Base-by-base conservation (phyloP, 306 rosid species). In the Dicorynia guianensis region DNA sequence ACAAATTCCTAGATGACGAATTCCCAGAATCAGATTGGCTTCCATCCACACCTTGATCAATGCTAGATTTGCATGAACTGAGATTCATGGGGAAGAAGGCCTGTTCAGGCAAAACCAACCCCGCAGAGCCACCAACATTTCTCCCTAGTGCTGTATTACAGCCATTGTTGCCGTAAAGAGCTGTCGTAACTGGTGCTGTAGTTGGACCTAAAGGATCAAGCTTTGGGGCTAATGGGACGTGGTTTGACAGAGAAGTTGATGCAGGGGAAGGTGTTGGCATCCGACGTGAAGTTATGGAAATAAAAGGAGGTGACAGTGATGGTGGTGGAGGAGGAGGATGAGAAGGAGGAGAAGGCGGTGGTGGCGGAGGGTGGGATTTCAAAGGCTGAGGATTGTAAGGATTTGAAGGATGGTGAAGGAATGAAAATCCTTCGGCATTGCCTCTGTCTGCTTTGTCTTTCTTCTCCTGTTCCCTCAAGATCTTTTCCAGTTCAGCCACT, bases 401-500 rank as follows among this genome's bases (percentile, higher is more conserved):
- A 40, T 49, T 62, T 7, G 80, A 68, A 43, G 43, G 85, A 6
- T 55, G n/a, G 0, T 76, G 47, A 8, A 69, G 13, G 7, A 74
- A 78, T 0, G 88, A 48, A 69, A 84, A 79, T 0, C 77, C 83
- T 20, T 79, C 83, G 47, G 2, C 35, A 39, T 76, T 55, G n/a
- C 15, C 55, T 57, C 33, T 75, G 0, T 72, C 78, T 44, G 52
- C 8, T n/a, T 14, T 36, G 8, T 61, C 86, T 61, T 33, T 20
- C 1, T 30, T 76, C 58, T 71, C 84, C 62, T 86, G 88, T 8
- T 92, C 92, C 67, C 87, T 84, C 40, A 88, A 60, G 33, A 92
- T 86, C 76, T 90, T 92, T 77, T 89, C 93, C 0, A 92, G 92
- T 50, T 88, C 90, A 0, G 96, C 93, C 6, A 92, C 97, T 30